A percentile compares a stretch with the other conserved stretches of the same genome.
These are phyloP conservation scores for Talaromyces liani DNA, from an alignment of 495 filamentous ascomycete species.

Conservation along the genomic window DNA sequence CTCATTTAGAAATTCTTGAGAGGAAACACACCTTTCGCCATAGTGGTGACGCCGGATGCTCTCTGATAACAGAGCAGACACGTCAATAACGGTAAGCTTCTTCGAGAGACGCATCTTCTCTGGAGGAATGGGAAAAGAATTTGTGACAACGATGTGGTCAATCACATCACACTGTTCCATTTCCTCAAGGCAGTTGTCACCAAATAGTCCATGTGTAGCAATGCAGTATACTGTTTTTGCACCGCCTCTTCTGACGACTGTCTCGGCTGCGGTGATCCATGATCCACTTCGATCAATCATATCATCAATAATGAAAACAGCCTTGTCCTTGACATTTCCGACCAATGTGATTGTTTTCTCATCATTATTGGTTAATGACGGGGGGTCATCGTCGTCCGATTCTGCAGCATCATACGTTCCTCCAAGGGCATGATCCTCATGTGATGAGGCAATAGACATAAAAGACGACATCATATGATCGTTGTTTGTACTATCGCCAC, in stretches of 20 bases:
- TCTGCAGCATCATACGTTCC: conserved; percentile 73
- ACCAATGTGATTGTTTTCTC: conserved; percentile 90
- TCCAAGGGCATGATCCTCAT: conserved; percentile 60
- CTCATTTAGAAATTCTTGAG: conserved; percentile 10
- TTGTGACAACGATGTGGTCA: conserved; percentile 89
- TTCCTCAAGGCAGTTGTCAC: conserved; percentile 79
- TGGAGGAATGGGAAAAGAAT: conserved; percentile 83
- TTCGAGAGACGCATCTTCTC: conserved; percentile 59
- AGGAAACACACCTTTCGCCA: conserved; percentile 51
- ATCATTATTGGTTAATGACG: conserved; percentile 56
- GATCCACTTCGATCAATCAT: conserved; percentile 97
- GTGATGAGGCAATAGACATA: conserved; percentile 52
- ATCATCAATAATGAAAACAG: conserved; percentile 93
- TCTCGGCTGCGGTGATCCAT: conserved; percentile 98
- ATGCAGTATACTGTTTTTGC: conserved; percentile 96
- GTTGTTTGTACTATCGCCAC: conserved; percentile 32
- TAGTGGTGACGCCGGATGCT: conserved; percentile 94
- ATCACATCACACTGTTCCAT: conserved; percentile 89
- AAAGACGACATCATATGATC: conserved; percentile 62
- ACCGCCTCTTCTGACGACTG: conserved; percentile 83
- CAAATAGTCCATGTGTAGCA: conserved; percentile 93
- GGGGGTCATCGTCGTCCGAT: conserved; percentile 85
- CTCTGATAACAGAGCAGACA: conserved; percentile 81
- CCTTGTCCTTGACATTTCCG: conserved; percentile 77
- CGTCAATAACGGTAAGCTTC: conserved; percentile 84